Evolutionary conservation across 2,329 filamentous ascomycete species (phyloP).

Genomic region (Colletotrichum sp.): DNA sequence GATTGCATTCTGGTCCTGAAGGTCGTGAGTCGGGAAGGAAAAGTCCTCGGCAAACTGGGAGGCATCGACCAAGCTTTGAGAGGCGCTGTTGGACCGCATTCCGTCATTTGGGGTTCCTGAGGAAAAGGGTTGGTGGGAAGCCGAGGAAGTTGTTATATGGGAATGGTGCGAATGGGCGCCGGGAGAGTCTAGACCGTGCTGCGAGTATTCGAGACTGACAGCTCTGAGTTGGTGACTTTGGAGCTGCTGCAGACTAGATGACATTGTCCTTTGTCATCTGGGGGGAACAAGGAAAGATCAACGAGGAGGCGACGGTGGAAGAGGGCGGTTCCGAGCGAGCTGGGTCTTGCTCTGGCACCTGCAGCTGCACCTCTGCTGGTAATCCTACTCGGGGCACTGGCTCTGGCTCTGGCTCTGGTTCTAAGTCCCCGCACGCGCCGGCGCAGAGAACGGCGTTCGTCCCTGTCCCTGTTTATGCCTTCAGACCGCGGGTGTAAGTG

Average conservation of each 20-base stretch:
- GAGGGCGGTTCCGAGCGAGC: conserved; percentile 6
- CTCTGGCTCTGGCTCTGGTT: neutral
- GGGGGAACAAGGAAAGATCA: conserved; percentile 29
- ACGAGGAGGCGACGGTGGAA: conserved; percentile 24
- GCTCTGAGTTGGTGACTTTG: conserved; percentile 37
- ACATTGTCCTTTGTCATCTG: conserved; percentile 39
- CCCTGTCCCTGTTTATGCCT: conserved; percentile 18
- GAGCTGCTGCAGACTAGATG: conserved; percentile 37
- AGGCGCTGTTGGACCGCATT: conserved; percentile 38
- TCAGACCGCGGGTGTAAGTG: conserved; percentile 17
- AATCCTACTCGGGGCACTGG: neutral
- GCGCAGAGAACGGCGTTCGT: conserved; percentile 12
- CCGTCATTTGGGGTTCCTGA: conserved; percentile 31
- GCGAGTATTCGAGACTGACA: conserved; percentile 38
- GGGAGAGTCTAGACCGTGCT: conserved; percentile 20
- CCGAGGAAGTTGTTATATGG: conserved; percentile 18
- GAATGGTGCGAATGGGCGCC: conserved; percentile 22
- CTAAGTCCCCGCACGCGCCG: conserved; percentile 13
- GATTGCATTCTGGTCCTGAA: conserved; percentile 47
- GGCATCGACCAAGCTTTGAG: conserved; percentile 47
- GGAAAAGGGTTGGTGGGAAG: conserved; percentile 15
- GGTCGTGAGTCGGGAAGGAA: conserved; percentile 53
- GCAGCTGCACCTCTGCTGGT: neutral
- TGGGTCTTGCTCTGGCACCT: neutral
- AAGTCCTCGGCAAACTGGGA: conserved; percentile 57